phyloP scores from a whole-genome alignment of 140 eudicot genomes.

The Flaveria floridana region DNA sequence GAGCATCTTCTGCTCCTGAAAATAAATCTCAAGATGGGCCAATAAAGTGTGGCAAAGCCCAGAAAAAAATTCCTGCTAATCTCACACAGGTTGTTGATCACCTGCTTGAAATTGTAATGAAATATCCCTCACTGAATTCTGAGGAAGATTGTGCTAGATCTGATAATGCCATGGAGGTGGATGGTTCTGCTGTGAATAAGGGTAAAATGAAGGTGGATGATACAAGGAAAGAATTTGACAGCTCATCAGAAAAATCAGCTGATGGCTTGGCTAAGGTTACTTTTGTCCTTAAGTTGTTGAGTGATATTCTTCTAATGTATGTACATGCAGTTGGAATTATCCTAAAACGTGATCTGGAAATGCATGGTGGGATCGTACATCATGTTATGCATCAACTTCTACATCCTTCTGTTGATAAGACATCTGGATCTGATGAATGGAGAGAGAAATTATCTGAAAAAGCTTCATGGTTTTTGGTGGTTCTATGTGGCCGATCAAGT shows the following conservation, averaged over 20 bases:
- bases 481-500: conserved; percentile 89
- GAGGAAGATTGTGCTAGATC: conserved; percentile 47
- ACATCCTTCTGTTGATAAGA: conserved; percentile 53
- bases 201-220: conserved; percentile 93
- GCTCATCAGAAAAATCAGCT: conserved; percentile 68
- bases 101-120: conserved; percentile 76
- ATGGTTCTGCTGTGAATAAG: conserved; percentile 61
- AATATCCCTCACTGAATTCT: conserved; percentile 44
- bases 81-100: conserved; percentile 88
- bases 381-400: conserved; percentile 80
- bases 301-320: conserved; percentile 95
- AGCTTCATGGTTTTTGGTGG: conserved; percentile 96
- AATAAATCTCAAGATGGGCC: conserved; percentile 68
- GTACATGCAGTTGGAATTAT: conserved; percentile 89
- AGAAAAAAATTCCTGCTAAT: conserved; percentile 85
- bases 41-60: conserved; percentile 64
- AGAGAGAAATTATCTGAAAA: conserved; percentile 85
- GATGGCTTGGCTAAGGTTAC: conserved; percentile 77
- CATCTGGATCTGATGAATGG: conserved; percentile 73
- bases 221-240: conserved; percentile 48
- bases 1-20: conserved; percentile 52
- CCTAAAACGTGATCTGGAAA: conserved; percentile 73
- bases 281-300: conserved; percentile 80
- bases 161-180: conserved; percentile 80
- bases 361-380: conserved; percentile 80